phyloP scores from a whole-genome alignment of 192 early-diverging fungal genomes.

The Linnemannia elongata region DNA sequence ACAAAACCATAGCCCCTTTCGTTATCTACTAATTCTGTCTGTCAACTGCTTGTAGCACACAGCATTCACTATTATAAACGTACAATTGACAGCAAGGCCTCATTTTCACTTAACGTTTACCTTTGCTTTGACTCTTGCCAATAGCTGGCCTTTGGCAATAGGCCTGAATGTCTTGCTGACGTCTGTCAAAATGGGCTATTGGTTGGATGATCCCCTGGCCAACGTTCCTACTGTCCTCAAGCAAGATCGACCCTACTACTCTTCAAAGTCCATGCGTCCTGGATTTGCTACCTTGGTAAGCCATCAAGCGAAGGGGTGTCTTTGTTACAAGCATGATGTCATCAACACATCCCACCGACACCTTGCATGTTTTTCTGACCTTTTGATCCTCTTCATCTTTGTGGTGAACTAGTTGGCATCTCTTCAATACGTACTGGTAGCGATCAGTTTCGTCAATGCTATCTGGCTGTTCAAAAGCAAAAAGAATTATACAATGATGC shows the following conservation, averaged over 20 bases:
- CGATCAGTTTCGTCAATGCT: conserved; percentile 36
- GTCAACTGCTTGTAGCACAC: not conserved
- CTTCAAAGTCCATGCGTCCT: conserved; percentile 25
- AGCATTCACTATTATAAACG: not conserved
- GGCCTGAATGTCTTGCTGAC: conserved; percentile 34
- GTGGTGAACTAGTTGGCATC: conserved; percentile 10
- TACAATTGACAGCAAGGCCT: too few relatives aligned
- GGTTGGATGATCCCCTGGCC: conserved; percentile 46
- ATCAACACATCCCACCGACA: not conserved
- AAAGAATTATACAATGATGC: conserved; percentile 48
- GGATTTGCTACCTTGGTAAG: conserved; percentile 27
- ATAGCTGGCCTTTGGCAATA: conserved; percentile 46
- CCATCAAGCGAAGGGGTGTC: not conserved
- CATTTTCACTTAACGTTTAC: too few relatives aligned
- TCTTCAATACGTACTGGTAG: conserved; percentile 37
- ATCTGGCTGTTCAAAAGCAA: conserved; percentile 51
- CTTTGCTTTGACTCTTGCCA: too few relatives aligned
- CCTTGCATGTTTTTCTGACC: not conserved
- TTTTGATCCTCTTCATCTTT: not conserved
- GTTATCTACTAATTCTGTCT: too few relatives aligned
- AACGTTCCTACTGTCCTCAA: conserved; percentile 40
- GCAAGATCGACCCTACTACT: conserved; percentile 18
- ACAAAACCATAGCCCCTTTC: not conserved
- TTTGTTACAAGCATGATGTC: not conserved
- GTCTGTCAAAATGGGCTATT: conserved; percentile 47